phyloP scores from a whole-genome alignment of 345 rosid species.

The thale cress (Arabidopsis thaliana) region DNA sequence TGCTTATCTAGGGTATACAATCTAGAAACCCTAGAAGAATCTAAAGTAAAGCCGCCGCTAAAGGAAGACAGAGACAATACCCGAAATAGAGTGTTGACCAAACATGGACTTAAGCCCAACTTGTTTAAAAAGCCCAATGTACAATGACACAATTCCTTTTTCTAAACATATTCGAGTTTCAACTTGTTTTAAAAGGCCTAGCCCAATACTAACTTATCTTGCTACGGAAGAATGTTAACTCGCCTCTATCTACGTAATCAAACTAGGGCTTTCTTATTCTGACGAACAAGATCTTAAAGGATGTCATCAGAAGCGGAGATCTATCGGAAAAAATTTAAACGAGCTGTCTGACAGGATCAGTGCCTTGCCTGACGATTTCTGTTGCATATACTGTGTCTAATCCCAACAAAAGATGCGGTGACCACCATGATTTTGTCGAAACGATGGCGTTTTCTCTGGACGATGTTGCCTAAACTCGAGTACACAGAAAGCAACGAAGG shows the following conservation, averaged over 20 bases:
- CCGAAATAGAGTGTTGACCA: not conserved
- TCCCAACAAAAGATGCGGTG: conserved; percentile 3
- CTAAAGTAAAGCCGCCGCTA: not conserved
- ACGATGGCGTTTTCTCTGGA: conserved; percentile 16
- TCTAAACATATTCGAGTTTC: not conserved
- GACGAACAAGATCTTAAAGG: not conserved
- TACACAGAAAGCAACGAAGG: not conserved
- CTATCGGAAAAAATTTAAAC: too few relatives aligned
- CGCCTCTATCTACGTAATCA: not conserved
- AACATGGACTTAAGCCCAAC: conserved; percentile 24
- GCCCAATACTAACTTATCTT: not conserved
- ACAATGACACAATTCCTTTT: not conserved
- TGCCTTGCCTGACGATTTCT: conserved; percentile 20
- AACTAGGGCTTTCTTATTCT: not conserved
- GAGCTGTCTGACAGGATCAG: not conserved
- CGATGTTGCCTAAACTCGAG: not conserved
- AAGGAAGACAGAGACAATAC: not conserved
- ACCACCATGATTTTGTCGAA: not conserved
- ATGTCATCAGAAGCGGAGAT: not conserved
- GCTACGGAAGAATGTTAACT: not conserved
- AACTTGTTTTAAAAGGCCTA: too few relatives aligned
- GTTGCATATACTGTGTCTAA: not conserved
- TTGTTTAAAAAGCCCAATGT: conserved; percentile 1
- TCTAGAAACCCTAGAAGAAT: conserved; percentile 12
- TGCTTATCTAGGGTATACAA: not conserved